Percentiles rank a stretch among this genome's conserved stretches.
Conservation (phyloP, 179 eudicot species). For the Patellifolia procumbens region DNA sequence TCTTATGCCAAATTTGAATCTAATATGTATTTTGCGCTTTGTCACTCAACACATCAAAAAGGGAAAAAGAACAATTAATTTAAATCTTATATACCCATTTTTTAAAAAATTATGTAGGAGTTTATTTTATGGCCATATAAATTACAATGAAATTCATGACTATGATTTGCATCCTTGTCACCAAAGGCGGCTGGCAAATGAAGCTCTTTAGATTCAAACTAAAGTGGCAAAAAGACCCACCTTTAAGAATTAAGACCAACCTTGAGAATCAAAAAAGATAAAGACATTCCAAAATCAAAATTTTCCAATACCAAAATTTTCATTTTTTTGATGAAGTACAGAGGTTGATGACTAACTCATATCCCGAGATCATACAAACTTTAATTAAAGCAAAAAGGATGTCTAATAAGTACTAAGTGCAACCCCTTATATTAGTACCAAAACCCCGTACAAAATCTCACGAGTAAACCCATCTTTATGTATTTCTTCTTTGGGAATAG, state of each 20-base stretch:
- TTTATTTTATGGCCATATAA: background rate
- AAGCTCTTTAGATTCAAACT: constrained; percentile 45
- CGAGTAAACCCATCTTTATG: constrained; percentile 17
- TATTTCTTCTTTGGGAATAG: constrained; percentile 30
- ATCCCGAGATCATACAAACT: constrained; percentile 38
- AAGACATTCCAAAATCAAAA: constrained; percentile 30
- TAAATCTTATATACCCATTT: background rate
- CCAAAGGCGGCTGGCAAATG: constrained; percentile 40
- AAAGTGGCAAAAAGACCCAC: constrained; percentile 40
- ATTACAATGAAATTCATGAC: background rate
- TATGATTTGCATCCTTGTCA: background rate
- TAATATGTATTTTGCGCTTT: no score
- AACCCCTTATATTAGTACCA: constrained; percentile 13
- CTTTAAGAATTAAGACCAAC: constrained; percentile 58
- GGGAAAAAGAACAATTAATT: no score
- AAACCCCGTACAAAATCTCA: constrained; percentile 19
- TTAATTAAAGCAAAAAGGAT: constrained; percentile 43
- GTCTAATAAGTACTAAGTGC: constrained; percentile 34
- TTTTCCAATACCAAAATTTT: constrained; percentile 8
- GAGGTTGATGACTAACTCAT: constrained; percentile 28
- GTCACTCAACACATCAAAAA: no score
- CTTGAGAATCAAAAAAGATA: constrained; percentile 54
- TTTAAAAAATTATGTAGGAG: background rate
- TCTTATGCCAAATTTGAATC: no score
- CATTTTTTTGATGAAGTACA: constrained; percentile 17